A percentile compares a stretch with the other conserved stretches of the same genome.
Evolutionary conservation across 768 basidiomycete species (phyloP).

Genomic region (Boletus reticulatus): DNA sequence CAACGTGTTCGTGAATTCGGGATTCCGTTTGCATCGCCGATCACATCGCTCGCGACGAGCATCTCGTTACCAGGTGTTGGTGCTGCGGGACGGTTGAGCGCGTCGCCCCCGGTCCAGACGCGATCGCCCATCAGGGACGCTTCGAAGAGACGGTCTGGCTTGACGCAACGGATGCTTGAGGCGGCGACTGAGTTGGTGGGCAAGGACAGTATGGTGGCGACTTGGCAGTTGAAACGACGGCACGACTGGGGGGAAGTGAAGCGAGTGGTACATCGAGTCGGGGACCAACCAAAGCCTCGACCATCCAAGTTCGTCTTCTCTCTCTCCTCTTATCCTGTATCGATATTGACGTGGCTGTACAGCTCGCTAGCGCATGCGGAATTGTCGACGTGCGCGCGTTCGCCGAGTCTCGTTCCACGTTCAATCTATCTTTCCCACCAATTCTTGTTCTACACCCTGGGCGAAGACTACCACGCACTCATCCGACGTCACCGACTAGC

Average conservation of each 20-base stretch:
- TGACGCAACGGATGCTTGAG: slow-evolving; percentile 36
- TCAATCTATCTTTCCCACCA: slow-evolving; percentile 84
- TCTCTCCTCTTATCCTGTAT: no score
- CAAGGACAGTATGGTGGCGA: slow-evolving; percentile 21
- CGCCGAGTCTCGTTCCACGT: slow-evolving; percentile 53
- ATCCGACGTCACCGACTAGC: slow-evolving; percentile 63
- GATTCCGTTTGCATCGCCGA: slow-evolving; percentile 27
- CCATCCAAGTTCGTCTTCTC: no score
- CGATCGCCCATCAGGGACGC: slow-evolving; percentile 27
- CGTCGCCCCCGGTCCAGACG: slow-evolving; percentile 24
- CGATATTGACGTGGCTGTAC: slow-evolving; percentile 12
- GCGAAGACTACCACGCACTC: slow-evolving; percentile 79
- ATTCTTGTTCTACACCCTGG: slow-evolving; percentile 75
- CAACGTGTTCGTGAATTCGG: slow-evolving; percentile 23
- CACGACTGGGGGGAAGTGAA: slow-evolving; percentile 33
- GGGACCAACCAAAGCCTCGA: slow-evolving; percentile 20
- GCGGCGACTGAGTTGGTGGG: slow-evolving; percentile 35
- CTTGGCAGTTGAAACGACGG: no score
- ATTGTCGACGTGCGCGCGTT: no score
- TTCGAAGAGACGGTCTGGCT: slow-evolving; percentile 28
- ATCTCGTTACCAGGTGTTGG: slow-evolving; percentile 60
- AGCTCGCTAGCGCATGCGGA: no score
- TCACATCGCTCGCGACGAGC: slow-evolving; percentile 45
- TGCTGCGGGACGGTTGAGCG: slow-evolving; percentile 37
- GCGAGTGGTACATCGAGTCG: slow-evolving; percentile 15